Base-by-base conservation (phyloP, 805 yeast genomes). In the Yarrowia yakushimensis region DNA sequence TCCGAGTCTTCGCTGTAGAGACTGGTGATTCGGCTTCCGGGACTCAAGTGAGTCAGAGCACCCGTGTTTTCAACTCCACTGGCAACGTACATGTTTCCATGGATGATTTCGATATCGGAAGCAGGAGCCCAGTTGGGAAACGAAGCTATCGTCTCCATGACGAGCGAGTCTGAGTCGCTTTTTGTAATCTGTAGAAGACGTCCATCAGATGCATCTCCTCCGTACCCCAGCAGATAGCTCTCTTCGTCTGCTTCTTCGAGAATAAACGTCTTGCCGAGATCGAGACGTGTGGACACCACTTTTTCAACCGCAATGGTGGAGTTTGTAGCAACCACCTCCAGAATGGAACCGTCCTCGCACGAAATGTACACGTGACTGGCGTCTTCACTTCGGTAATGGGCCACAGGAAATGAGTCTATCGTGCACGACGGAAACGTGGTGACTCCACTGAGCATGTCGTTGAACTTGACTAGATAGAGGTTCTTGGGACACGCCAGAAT, bases 51-150 rank as follows among this genome's bases (percentile, higher is more conserved):
- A 1, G 46, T 39, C 36, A 55, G 13, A 8, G 48, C 46, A 2
- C 61, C 61, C 2, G 61, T 39, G 18, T 37, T 22, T 20, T 41
- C 48, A 12, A 55, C 33, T 22, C 61, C 61, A 28, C 61, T 41
- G n/a, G 48, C 61, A 3, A 55, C 48, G 30, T 30, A 55, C 22
- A 39, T 34, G 43, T 36, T 36, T 22, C 59, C 59, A 7, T 36
- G 22, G 25, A 52, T 36, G 31, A 52, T 52, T n/a, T 52, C 61
- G 8, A 41, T 39, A n/a, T 55, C 61, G 4, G 61, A 55, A 20
- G 61, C 46, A 9, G 61, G 61, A 1, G 61, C 61, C 61, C 61
- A 55, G 30, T 55, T 55, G 37, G 61, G 46, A 7, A 55, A 55
- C 13, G 39, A 20, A 2, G 46, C 61, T 30, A 55, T 39, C 18